Conservation (phyloP, 139 green algal species). For the Chlorella sp. region DNA sequence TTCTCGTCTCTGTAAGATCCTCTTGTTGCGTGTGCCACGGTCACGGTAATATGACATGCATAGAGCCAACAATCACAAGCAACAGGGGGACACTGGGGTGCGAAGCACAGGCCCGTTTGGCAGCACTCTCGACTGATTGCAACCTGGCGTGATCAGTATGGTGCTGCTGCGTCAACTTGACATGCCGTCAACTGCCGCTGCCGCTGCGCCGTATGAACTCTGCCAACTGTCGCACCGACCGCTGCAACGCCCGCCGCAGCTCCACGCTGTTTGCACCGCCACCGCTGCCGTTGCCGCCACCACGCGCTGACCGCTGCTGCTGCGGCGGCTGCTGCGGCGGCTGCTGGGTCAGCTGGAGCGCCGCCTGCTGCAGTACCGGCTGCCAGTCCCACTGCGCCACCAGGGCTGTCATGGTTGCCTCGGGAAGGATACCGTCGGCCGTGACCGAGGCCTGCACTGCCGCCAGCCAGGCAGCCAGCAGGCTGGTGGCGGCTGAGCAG, state of each 20-base stretch:
- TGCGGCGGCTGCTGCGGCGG: neutral
- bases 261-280: neutral
- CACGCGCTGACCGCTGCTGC: neutral
- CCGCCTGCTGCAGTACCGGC: slow-evolving; percentile 1
- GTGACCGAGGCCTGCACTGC: neutral
- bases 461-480: slow-evolving; percentile 18
- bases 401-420: neutral
- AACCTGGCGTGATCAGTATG: too few relatives aligned
- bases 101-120: too few relatives aligned
- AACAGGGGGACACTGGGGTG: too few relatives aligned
- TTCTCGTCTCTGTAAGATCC: too few relatives aligned
- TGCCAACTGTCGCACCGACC: slow-evolving; percentile 12
- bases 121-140: too few relatives aligned
- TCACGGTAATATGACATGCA: too few relatives aligned
- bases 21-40: too few relatives aligned
- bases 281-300: neutral
- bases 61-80: too few relatives aligned
- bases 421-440: neutral
- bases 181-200: neutral
- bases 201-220: neutral
- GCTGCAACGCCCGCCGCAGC: slow-evolving; percentile 17
- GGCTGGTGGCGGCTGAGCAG: neutral
- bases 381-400: slow-evolving; percentile 26
- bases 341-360: neutral
- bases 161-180: too few relatives aligned